These are phyloP conservation scores for Coemansia sp. DNA, from an alignment of 192 early-diverging fungal species.

Conservation along the genomic window DNA sequence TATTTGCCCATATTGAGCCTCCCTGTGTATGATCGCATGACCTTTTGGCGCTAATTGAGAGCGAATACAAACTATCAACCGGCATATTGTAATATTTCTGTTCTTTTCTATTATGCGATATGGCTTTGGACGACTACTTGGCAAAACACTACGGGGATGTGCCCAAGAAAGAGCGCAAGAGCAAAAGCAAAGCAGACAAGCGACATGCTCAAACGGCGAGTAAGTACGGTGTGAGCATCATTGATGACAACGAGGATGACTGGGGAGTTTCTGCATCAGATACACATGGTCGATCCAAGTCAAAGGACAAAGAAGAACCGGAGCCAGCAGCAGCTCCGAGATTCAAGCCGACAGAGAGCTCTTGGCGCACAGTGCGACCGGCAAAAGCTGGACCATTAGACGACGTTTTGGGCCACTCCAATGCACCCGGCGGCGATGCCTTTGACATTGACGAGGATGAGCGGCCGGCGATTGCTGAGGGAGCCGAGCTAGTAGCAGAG, in stretches of 20 bases:
- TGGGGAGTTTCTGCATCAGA: not conserved
- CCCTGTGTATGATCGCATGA: not conserved
- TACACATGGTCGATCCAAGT: not conserved
- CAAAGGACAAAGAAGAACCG: not conserved
- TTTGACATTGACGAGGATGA: constrained; percentile 24
- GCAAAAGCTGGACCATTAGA: constrained; percentile 7
- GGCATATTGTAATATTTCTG: not conserved
- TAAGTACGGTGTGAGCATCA: constrained; percentile 11
- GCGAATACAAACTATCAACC: not conserved
- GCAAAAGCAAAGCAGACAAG: constrained; percentile 12
- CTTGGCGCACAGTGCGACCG: constrained; percentile 14
- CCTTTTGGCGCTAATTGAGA: not conserved
- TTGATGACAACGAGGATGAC: constrained; percentile 33
- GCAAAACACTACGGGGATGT: constrained; percentile 46
- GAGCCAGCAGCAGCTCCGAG: not conserved
- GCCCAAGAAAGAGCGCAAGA: constrained; percentile 13
- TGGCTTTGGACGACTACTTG: constrained; percentile 44
- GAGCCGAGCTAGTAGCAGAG: constrained; percentile 36
- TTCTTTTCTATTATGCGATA: not conserved
- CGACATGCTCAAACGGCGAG: not conserved
- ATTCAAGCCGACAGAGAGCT: constrained; percentile 19
- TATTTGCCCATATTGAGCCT: not conserved
- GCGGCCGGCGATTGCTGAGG: constrained; percentile 34
- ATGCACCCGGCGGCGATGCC: not conserved
- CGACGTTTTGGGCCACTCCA: constrained; percentile 1